phyloP scores from a whole-genome alignment of 1,284 basidiomycete genomes.

The Leccinum griseonigrum region DNA sequence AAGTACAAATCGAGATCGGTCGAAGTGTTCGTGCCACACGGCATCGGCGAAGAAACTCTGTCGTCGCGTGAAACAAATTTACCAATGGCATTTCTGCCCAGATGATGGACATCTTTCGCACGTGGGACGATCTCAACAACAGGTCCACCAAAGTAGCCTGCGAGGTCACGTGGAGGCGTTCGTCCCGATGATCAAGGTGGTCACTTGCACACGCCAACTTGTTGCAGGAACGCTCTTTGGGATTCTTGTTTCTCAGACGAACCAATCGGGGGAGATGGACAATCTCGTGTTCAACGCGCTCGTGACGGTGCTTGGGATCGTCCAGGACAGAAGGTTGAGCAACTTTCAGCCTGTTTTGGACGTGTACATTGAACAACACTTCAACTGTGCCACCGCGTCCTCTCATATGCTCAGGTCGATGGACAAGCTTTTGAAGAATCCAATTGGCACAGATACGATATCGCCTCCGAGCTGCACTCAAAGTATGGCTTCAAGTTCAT shows the following conservation, averaged over 20 bases:
- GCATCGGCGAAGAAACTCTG: too few species aligned
- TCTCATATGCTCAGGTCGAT: slow-evolving; percentile 85
- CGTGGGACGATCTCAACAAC: too few species aligned
- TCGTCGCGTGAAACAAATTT: too few species aligned
- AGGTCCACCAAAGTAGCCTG: too few species aligned
- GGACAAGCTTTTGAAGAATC: slow-evolving; percentile 78
- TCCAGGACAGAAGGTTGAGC: slow-evolving; percentile 93
- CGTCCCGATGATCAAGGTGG: too few species aligned
- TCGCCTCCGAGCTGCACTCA: slow-evolving; percentile 85
- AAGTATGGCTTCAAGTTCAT: slow-evolving; percentile 98
- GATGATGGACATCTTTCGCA: too few species aligned
- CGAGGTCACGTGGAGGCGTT: too few species aligned
- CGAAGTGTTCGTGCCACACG: too few species aligned
- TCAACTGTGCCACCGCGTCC: slow-evolving; percentile 74
- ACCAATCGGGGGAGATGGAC: slow-evolving; percentile 80
- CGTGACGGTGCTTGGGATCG: slow-evolving; percentile 86
- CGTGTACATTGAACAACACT: slow-evolving; percentile 91
- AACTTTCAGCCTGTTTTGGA: slow-evolving; percentile 94
- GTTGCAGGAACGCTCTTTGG: slow-evolving; percentile 65
- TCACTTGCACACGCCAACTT: too few species aligned
- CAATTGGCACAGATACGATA: slow-evolving; percentile 72
- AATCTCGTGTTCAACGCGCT: slow-evolving; percentile 87
- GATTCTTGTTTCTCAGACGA: slow-evolving; percentile 76
- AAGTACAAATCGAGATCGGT: too few species aligned
- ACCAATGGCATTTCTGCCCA: too few species aligned